phyloP scores from a whole-genome alignment of 208 protist genomes.

The Tritrichomonas foetus region DNA sequence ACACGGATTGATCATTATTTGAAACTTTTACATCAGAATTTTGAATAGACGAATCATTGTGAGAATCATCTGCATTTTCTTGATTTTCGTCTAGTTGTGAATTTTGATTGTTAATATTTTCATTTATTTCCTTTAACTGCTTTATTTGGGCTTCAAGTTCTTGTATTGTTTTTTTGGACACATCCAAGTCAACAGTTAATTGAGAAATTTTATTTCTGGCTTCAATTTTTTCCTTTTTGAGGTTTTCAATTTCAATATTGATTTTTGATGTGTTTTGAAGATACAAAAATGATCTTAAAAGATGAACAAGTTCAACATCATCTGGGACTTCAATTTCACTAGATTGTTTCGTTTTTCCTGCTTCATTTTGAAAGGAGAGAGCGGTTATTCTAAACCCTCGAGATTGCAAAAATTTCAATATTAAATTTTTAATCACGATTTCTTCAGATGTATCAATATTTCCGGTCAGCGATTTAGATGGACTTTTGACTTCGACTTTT shows the following conservation, averaged over 20 bases:
- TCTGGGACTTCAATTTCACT: background rate
- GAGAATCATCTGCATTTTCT: no score
- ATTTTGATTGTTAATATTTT: no score
- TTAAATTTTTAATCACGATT: background rate
- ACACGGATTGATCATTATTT: no score
- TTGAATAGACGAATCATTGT: no score
- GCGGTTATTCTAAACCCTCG: background rate
- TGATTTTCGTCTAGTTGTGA: no score
- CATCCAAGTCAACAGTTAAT: background rate
- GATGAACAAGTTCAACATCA: background rate
- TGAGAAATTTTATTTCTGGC: background rate
- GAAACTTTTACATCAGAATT: no score
- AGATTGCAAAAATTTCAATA: background rate
- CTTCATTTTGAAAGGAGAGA: background rate
- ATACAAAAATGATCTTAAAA: background rate
- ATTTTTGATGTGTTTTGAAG: conserved; percentile 9
- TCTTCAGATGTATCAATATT: background rate
- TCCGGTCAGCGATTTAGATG: background rate
- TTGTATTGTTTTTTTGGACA: background rate
- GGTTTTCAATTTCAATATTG: background rate
- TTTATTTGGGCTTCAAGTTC: background rate
- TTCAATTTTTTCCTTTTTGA: background rate
- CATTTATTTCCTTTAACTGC: background rate
- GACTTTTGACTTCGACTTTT: background rate
- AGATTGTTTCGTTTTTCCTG: background rate